Percentiles rank a stretch among this genome's conserved stretches.
phyloP scores from a whole-genome alignment of 768 basidiomycete genomes.

The Agrocybe chaxingu region DNA sequence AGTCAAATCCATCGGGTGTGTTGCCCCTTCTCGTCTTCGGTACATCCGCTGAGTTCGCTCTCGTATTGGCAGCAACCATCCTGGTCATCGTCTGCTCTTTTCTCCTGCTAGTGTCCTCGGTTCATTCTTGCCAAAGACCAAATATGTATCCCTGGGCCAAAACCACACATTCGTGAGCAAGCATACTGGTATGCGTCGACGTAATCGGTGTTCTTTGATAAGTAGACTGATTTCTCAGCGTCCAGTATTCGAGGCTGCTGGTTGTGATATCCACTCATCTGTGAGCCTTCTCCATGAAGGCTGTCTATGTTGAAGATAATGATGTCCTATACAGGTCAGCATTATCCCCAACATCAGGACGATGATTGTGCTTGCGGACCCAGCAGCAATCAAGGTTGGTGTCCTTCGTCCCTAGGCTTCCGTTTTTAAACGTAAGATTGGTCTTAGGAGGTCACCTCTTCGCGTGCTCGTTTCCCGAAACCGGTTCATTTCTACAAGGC shows the following conservation, averaged over 20 bases:
- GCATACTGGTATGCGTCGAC: slow-evolving; percentile 23
- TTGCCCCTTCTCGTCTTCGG: not conserved
- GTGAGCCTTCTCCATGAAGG: slow-evolving; percentile 16
- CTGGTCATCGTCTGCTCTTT: slow-evolving; percentile 29
- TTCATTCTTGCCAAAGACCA: slow-evolving; percentile 24
- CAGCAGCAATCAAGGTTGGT: slow-evolving; percentile 36
- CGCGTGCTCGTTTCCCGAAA: slow-evolving; percentile 55
- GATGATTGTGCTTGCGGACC: slow-evolving; percentile 32
- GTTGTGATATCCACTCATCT: slow-evolving; percentile 33
- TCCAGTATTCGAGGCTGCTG: slow-evolving; percentile 27
- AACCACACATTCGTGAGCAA: slow-evolving; percentile 28
- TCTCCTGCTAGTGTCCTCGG: slow-evolving; percentile 18
- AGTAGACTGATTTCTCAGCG: not conserved
- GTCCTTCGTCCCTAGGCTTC: not conserved
- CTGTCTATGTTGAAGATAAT: no score
- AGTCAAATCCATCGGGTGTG: slow-evolving; percentile 26
- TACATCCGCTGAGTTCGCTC: not conserved
- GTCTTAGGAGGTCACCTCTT: slow-evolving; percentile 45
- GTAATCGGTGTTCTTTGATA: not conserved
- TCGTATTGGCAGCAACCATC: slow-evolving; percentile 23
- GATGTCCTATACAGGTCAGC: slow-evolving; percentile 19
- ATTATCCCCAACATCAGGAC: slow-evolving; percentile 20
- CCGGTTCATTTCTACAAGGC: slow-evolving; percentile 42
- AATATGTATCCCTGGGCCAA: slow-evolving; percentile 26
- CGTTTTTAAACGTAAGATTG: not conserved